These are phyloP conservation scores for Talaromyces pinophilus DNA, from an alignment of 2,329 filamentous ascomycete genomes.

Conservation along the genomic window DNA sequence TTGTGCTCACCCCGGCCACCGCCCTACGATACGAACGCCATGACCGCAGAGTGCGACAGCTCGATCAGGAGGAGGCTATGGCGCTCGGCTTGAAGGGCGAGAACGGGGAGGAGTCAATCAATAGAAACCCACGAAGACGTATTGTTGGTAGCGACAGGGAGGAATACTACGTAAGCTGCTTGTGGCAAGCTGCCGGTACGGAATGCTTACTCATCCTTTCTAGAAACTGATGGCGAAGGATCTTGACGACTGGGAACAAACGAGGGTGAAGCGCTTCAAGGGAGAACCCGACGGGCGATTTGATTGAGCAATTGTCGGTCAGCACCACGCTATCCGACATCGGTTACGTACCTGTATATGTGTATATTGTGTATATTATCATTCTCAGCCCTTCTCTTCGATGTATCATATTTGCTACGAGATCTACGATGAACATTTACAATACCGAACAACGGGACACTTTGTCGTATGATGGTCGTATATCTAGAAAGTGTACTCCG, in stretches of 20 bases:
- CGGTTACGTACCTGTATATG: background rate
- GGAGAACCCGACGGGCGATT: conserved; percentile 87
- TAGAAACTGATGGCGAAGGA: conserved; percentile 84
- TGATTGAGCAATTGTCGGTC: background rate
- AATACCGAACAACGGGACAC: background rate
- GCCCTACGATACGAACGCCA: conserved; percentile 91
- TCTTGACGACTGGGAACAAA: conserved; percentile 95
- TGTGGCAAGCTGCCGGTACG: background rate
- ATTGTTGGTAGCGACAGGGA: conserved; percentile 46
- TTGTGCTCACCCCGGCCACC: conserved; percentile 90
- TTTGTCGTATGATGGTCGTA: background rate
- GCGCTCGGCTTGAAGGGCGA: conserved; percentile 68
- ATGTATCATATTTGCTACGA: conserved; percentile 10
- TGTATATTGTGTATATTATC: background rate
- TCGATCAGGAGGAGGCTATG: conserved; percentile 84
- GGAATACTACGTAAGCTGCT: conserved; percentile 50
- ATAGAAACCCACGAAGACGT: conserved; percentile 47
- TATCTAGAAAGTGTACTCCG: too few relatives aligned
- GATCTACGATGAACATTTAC: conserved; percentile 7
- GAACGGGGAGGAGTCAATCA: conserved; percentile 76
- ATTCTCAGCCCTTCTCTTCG: background rate
- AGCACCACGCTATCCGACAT: background rate
- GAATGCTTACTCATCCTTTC: conserved; percentile 11
- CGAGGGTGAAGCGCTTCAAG: conserved; percentile 82
- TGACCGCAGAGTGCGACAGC: conserved; percentile 82